Conservation (phyloP, 225 moss, liverwort and hornwort species). For the Anthoceros angustus region DNA sequence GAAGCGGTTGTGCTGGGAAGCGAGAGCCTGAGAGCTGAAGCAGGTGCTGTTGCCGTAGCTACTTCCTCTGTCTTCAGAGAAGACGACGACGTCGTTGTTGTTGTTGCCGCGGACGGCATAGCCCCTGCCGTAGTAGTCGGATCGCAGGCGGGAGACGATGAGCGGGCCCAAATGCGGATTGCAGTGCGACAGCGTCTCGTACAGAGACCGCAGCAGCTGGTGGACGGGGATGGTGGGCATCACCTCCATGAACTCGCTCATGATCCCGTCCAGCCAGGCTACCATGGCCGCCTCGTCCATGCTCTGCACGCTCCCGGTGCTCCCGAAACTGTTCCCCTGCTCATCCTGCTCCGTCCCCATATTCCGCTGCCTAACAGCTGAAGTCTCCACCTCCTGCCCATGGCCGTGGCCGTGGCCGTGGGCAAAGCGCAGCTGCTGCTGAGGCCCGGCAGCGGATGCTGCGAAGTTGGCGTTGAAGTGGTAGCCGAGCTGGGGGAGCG, state of each 20-base stretch:
- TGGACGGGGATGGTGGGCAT: conserved; percentile 57
- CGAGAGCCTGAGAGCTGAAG: background rate
- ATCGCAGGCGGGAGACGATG: conserved; percentile 41
- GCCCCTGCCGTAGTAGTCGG: conserved; percentile 19
- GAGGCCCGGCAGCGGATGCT: no score
- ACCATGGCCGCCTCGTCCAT: conserved; percentile 42
- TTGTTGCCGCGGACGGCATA: conserved; percentile 12
- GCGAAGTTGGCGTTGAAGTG: no score
- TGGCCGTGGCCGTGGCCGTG: no score
- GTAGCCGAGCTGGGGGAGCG: no score
- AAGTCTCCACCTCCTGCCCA: no score
- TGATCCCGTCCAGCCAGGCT: conserved; percentile 59
- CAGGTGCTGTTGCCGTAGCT: background rate
- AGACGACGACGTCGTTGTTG: conserved; percentile 6
- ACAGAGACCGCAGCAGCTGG: conserved; percentile 41
- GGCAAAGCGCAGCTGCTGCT: no score
- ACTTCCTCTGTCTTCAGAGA: background rate
- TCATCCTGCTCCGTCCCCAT: background rate
- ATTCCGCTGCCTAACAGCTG: no score
- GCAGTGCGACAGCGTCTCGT: conserved; percentile 39
- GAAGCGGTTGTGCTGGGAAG: background rate
- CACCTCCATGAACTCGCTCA: conserved; percentile 54
- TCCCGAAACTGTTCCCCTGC: background rate
- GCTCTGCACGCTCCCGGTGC: background rate
- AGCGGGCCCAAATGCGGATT: conserved; percentile 33